phyloP scores from a whole-genome alignment of 1,139 yeast genomes.

The Geotrichum klebahnii region DNA sequence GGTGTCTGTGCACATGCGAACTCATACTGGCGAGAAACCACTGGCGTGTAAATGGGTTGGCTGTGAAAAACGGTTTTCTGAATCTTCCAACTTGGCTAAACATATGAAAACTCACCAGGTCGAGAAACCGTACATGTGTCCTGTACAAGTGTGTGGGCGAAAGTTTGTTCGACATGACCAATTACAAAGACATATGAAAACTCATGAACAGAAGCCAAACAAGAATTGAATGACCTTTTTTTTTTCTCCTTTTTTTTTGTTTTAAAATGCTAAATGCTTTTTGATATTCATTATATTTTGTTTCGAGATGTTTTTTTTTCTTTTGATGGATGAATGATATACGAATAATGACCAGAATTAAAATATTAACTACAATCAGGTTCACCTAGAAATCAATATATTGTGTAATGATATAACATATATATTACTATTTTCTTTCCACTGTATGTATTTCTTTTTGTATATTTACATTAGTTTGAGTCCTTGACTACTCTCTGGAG shows the following conservation, averaged over 20 bases:
- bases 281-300: too few relatives aligned
- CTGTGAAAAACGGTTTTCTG: conserved; percentile 82
- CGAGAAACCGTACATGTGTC: conserved; percentile 30
- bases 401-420: neutral
- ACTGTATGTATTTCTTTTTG: too few relatives aligned
- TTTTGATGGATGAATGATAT: too few relatives aligned
- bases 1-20: conserved; percentile 62
- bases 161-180: conserved; percentile 38
- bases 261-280: too few relatives aligned
- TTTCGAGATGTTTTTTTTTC: too few relatives aligned
- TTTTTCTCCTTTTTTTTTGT: too few relatives aligned
- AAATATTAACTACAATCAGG: too few relatives aligned
- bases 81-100: conserved; percentile 80
- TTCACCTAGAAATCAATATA: too few relatives aligned
- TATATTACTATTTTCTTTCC: too few relatives aligned
- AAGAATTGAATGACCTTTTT: neutral
- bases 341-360: neutral
- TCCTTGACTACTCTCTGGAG: conserved; percentile 4
- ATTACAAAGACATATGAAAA: conserved; percentile 33
- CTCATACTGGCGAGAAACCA: conserved; percentile 92
- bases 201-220: conserved; percentile 22
- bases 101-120: conserved; percentile 58
- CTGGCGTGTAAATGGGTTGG: conserved; percentile 71
- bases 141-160: conserved; percentile 30
- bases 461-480: neutral